Conservation (phyloP, 2,329 filamentous ascomycete genomes). For the Pseudopyrenochaeta lycopersici region DNA sequence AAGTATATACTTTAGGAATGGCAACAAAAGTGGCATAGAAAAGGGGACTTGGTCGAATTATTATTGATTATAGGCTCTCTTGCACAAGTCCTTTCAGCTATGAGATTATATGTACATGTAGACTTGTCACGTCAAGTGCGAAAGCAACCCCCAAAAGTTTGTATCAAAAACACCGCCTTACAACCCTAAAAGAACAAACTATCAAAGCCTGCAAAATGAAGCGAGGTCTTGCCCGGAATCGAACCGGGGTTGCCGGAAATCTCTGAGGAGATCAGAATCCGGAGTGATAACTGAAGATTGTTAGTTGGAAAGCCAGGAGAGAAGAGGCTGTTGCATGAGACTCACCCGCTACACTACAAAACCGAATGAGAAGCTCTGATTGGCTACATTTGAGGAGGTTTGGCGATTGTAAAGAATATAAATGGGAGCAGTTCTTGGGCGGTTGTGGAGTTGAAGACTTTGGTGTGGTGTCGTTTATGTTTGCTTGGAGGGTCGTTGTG, state of each 20-base stretch:
- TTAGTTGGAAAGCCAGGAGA: not conserved
- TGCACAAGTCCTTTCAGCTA: too few relatives aligned
- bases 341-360: constrained; percentile 9
- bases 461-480: too few relatives aligned
- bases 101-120: too few relatives aligned
- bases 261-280: constrained; percentile 8
- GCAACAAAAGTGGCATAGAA: too few relatives aligned
- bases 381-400: not conserved
- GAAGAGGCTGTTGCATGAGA: not conserved
- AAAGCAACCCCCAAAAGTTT: not conserved
- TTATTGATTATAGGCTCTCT: too few relatives aligned
- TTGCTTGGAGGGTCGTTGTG: too few relatives aligned
- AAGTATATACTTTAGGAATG: too few relatives aligned
- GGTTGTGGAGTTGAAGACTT: too few relatives aligned
- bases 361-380: constrained; percentile 1
- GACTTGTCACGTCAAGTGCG: too few relatives aligned
- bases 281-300: constrained; percentile 5
- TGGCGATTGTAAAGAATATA: not conserved
- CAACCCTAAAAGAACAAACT: not conserved
- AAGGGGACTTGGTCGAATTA: too few relatives aligned
- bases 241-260: constrained; percentile 9
- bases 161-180: too few relatives aligned
- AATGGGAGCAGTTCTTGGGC: too few relatives aligned
- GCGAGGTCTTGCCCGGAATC: constrained; percentile 10
- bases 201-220: not conserved